These are phyloP conservation scores for Vickermania ingenoplastis DNA, from an alignment of 208 protist genomes.

Conservation along the genomic window DNA sequence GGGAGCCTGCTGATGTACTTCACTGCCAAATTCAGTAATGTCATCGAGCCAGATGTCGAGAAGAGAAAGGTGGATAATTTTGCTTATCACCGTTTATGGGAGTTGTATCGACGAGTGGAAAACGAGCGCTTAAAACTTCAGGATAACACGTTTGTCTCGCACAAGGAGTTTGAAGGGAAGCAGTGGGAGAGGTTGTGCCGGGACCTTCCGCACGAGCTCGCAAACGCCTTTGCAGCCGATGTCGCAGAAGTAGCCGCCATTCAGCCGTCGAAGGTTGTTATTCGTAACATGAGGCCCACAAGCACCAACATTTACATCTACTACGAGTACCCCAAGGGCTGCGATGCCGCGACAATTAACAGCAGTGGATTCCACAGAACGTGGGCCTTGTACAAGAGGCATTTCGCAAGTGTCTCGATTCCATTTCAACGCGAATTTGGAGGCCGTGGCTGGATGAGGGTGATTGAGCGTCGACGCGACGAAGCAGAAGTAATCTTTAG, in stretches of 20 bases:
- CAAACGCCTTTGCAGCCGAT: not conserved
- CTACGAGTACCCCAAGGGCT: not conserved
- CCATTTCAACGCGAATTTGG: not conserved
- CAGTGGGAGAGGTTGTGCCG: not conserved
- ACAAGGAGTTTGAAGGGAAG: not conserved
- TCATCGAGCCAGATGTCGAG: not conserved
- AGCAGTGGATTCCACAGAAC: not conserved
- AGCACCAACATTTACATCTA: not conserved
- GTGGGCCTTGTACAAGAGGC: not conserved
- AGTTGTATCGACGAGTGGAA: not conserved
- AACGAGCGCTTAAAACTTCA: not conserved
- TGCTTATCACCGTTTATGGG: not conserved
- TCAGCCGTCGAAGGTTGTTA: not conserved
- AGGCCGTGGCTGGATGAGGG: not conserved
- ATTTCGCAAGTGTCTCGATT: not conserved
- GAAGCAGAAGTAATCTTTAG: not conserved
- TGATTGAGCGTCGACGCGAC: not conserved
- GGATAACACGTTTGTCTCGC: not conserved
- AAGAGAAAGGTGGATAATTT: not conserved
- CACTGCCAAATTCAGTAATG: not conserved
- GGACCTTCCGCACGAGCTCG: not conserved
- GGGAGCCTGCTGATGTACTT: constrained; percentile 2
- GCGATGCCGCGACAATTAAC: not conserved
- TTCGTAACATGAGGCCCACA: not conserved
- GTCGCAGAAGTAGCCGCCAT: not conserved